phyloP scores from a whole-genome alignment of 1,139 yeast genomes.

The Suhomyces chickasaworum region DNA sequence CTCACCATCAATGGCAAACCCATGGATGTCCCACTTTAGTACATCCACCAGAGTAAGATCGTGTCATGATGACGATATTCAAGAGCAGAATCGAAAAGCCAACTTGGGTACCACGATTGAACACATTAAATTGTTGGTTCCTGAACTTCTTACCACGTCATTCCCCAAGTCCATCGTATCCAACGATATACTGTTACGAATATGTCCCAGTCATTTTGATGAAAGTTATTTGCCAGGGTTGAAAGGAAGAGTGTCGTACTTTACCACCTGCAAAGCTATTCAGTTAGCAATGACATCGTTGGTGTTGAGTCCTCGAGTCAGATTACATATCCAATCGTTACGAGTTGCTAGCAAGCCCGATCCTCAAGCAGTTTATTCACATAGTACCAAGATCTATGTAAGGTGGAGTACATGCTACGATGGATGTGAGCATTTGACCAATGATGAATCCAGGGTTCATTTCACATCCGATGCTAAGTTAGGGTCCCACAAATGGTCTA shows the following conservation, averaged over 20 bases:
- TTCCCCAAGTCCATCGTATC: slow-evolving; percentile 55
- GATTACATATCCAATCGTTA: slow-evolving; percentile 53
- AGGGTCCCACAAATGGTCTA: slow-evolving; percentile 44
- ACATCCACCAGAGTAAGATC: background rate
- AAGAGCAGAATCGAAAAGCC: slow-evolving; percentile 39
- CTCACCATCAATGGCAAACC: background rate
- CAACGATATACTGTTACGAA: slow-evolving; percentile 54
- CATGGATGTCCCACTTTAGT: background rate
- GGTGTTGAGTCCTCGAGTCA: slow-evolving; percentile 51
- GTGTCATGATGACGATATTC: background rate
- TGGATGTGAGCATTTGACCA: slow-evolving; percentile 48
- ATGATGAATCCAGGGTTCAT: slow-evolving; percentile 18
- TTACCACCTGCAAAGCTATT: slow-evolving; percentile 54
- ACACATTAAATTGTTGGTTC: slow-evolving; percentile 54
- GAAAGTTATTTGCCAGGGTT: slow-evolving; percentile 57
- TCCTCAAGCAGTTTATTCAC: slow-evolving; percentile 38
- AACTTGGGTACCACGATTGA: slow-evolving; percentile 65
- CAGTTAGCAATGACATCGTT: slow-evolving; percentile 57
- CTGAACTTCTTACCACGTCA: slow-evolving; percentile 52
- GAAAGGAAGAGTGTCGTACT: slow-evolving; percentile 61
- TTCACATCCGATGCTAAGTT: slow-evolving; percentile 43
- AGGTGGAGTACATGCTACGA: slow-evolving; percentile 66
- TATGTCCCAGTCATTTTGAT: slow-evolving; percentile 61
- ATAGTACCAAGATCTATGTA: slow-evolving; percentile 55
- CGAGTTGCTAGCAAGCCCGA: slow-evolving; percentile 24